These are phyloP conservation scores for Hypoxylon rickii DNA, from an alignment of 495 filamentous ascomycete species.

Conservation along the genomic window DNA sequence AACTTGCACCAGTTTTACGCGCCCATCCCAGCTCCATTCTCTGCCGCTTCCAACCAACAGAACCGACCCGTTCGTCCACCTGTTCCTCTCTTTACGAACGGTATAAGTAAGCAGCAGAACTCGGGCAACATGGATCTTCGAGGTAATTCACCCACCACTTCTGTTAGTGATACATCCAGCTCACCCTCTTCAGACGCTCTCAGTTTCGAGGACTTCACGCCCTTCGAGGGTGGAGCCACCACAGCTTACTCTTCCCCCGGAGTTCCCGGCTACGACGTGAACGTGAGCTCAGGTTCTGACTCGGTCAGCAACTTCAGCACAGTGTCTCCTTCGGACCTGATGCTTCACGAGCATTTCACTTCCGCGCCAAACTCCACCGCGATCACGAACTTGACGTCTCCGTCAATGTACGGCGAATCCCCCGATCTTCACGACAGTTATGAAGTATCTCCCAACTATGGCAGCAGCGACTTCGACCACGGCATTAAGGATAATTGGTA, in stretches of 20 bases:
- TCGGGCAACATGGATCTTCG: constrained; percentile 54
- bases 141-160: constrained; percentile 39
- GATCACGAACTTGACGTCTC: constrained; percentile 85
- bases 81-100: constrained; percentile 58
- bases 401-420: constrained; percentile 73
- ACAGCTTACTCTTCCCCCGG: constrained; percentile 58
- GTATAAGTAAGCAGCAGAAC: constrained; percentile 47
- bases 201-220: constrained; percentile 55
- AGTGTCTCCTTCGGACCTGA: constrained; percentile 84
- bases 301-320: constrained; percentile 62
- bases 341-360: constrained; percentile 63
- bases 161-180: constrained; percentile 33
- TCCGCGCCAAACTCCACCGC: constrained; percentile 83
- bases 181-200: constrained; percentile 54
- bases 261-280: constrained; percentile 50
- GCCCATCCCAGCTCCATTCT: constrained; percentile 52
- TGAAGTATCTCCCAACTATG: constrained; percentile 75
- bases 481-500: constrained; percentile 55
- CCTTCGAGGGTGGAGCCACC: constrained; percentile 56
- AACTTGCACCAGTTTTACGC: constrained; percentile 55
- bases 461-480: constrained; percentile 52
- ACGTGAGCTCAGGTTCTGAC: constrained; percentile 46
- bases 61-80: constrained; percentile 52
- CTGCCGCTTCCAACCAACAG: constrained; percentile 52
- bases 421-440: constrained; percentile 69